Base-by-base conservation (phyloP, 2,329 filamentous ascomycete genomes). In the Fusarium mexicanum region DNA sequence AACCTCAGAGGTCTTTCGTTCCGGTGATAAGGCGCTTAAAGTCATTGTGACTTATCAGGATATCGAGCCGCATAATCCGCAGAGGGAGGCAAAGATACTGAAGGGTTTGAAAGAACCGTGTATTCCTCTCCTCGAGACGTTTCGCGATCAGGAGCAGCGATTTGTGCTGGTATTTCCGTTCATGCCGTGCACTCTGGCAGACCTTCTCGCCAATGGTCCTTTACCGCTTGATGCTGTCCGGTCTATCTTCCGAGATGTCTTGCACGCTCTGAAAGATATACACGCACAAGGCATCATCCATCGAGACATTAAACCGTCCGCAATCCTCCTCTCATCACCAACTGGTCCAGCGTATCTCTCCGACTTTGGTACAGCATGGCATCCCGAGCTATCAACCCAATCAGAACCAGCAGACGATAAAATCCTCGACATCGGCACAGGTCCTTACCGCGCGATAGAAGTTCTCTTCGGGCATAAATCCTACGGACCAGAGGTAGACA, bases 351-450 rank as follows among this genome's bases (percentile, higher is more conserved):
- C 93, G 8, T 93, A 91, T 76, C 87, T 99, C 6, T 91, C 94
- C 41, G 96, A 99, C 81, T 98, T 99, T 84, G 96, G 96, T 58
- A 97, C 96, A 44, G 91, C 95, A 14, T 98, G 95, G 95, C 91
- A 92, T 74, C 89, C 92, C 6, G 81, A 86, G 17, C 77, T 88
- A 67, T 87, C 90, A 10, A 83, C 86, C 29, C 83, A 84, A 8
- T 88, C 89, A 20, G 96, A 99, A 80, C 88, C 91, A 2, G 86
- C 90, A 4, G 81, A 90, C 61, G 78, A 86, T 62, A 98, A 98
- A 83, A 93, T 98, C 60, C 92, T 96, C 13, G 97, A 99, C 80
- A 93, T 99, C 33, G 96, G 96, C 41, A 98, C 96, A 3, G 96
- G 95, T 0, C 90, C 93, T 55, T 99, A 99, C 83, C 91, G 97